Evolutionary conservation across 78 protist species (phyloP).

Genomic region (Chrysochromulina tobinii): DNA sequence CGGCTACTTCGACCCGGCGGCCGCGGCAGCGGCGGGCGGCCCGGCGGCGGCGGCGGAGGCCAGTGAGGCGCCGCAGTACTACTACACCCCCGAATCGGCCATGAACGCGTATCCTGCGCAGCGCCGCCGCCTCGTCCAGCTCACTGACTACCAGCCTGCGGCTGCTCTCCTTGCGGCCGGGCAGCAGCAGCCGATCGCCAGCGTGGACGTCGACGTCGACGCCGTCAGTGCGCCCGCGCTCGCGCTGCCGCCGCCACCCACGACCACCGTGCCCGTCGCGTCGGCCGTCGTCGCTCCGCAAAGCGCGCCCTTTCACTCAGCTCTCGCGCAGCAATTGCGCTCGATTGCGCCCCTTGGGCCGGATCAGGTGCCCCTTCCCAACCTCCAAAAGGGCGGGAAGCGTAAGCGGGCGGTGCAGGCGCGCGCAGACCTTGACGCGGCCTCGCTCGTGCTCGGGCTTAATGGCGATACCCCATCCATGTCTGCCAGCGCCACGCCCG

Average conservation of each 20-base stretch:
- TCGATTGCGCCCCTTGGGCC: not conserved
- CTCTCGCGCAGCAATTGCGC: not conserved
- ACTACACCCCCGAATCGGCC: not conserved
- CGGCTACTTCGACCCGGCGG: no score
- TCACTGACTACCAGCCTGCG: not conserved
- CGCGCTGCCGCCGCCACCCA: no score
- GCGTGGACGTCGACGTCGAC: not conserved
- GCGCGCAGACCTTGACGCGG: not conserved
- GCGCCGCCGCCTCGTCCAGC: conserved; percentile 21
- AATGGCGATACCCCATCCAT: no score
- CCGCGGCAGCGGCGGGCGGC: no score
- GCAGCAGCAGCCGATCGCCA: not conserved
- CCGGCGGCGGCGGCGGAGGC: no score
- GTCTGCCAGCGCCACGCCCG: no score
- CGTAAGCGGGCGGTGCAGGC: conserved; percentile 3
- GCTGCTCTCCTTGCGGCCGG: not conserved
- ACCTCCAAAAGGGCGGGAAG: not conserved
- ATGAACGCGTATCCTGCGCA: not conserved
- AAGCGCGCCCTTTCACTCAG: no score
- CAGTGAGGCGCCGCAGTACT: not conserved
- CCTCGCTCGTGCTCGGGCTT: not conserved
- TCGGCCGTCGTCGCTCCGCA: no score
- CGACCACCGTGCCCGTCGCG: no score
- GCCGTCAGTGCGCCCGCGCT: no score
- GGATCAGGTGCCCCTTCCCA: not conserved